Conservation (phyloP, 495 filamentous ascomycete genomes). For the Annulohypoxylon moriforme region DNA sequence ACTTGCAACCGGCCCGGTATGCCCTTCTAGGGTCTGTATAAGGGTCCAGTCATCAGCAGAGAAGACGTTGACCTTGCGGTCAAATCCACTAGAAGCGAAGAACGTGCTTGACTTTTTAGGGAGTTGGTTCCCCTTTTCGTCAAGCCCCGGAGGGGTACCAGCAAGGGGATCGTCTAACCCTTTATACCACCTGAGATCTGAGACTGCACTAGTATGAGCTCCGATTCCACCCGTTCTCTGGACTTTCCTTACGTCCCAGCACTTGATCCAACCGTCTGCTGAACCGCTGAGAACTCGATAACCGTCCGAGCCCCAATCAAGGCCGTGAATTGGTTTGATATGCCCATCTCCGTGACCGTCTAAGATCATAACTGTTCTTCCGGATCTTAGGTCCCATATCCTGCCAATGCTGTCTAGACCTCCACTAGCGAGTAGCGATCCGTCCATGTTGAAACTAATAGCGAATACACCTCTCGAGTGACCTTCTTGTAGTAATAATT, state of each 20-base stretch:
- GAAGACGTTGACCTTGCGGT: conserved; percentile 94
- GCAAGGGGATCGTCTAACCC: conserved; percentile 72
- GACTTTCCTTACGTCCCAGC: conserved; percentile 95
- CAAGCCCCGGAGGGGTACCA: conserved; percentile 67
- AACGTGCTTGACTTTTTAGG: conserved; percentile 84
- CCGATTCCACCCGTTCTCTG: conserved; percentile 84
- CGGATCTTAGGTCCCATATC: conserved; percentile 96
- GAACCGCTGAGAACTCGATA: conserved; percentile 88
- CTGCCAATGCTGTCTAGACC: conserved; percentile 94
- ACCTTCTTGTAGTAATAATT: conserved; percentile 91
- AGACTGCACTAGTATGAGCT: conserved; percentile 90
- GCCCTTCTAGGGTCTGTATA: conserved; percentile 86
- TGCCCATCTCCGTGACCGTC: conserved; percentile 86
- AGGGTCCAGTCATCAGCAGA: conserved; percentile 96
- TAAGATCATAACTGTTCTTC: conserved; percentile 94
- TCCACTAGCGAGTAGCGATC: conserved; percentile 87
- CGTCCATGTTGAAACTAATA: conserved; percentile 88
- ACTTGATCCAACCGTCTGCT: conserved; percentile 96
- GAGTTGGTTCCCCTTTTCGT: conserved; percentile 70
- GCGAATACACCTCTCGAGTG: conserved; percentile 93
- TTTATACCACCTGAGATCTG: conserved; percentile 94
- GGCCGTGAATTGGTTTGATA: conserved; percentile 89
- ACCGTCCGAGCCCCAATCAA: conserved; percentile 93
- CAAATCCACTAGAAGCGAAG: conserved; percentile 90
- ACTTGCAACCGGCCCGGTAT: conserved; percentile 90